Conservation (phyloP, 148 eudicot genomes). For the Rhododendron mucronatum region DNA sequence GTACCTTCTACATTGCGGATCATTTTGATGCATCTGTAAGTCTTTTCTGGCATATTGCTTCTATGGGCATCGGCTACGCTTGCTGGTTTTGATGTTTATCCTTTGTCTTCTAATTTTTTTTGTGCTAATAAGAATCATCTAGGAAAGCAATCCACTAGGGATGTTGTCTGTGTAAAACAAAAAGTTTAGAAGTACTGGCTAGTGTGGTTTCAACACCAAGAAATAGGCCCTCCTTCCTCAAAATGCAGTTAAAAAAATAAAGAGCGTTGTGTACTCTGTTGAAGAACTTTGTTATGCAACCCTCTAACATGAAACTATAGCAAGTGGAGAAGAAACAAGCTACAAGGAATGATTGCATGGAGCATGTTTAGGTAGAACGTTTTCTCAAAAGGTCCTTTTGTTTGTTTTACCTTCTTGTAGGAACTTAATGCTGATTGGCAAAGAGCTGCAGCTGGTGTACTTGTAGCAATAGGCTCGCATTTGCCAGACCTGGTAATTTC, state of each 20-base stretch:
- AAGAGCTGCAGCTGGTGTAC: slow-evolving; percentile 80
- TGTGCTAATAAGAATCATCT: not conserved
- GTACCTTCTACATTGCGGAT: not conserved
- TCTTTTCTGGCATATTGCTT: not conserved
- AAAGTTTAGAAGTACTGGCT: not conserved
- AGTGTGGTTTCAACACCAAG: not conserved
- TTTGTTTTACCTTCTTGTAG: slow-evolving; percentile 31
- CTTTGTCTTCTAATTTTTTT: not conserved
- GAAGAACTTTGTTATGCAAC: not conserved
- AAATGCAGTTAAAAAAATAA: not conserved
- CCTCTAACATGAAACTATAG: not conserved
- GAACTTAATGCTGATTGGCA: slow-evolving; percentile 95
- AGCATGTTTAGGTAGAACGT: not conserved
- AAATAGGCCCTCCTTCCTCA: not conserved
- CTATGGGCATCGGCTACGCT: not conserved
- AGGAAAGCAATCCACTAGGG: not conserved
- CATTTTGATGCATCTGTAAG: not conserved
- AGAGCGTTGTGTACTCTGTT: not conserved
- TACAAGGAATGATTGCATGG: not conserved
- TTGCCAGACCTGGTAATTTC: slow-evolving; percentile 82
- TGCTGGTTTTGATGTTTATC: not conserved
- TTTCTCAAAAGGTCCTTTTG: not conserved
- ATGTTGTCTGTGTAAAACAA: not conserved
- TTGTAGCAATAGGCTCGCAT: slow-evolving; percentile 94
- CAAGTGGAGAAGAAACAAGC: not conserved